Evolutionary conservation across 495 filamentous ascomycete species (phyloP), one percentile per base, ranked within the genome.

Genomic region (Penicillium fimorum): DNA sequence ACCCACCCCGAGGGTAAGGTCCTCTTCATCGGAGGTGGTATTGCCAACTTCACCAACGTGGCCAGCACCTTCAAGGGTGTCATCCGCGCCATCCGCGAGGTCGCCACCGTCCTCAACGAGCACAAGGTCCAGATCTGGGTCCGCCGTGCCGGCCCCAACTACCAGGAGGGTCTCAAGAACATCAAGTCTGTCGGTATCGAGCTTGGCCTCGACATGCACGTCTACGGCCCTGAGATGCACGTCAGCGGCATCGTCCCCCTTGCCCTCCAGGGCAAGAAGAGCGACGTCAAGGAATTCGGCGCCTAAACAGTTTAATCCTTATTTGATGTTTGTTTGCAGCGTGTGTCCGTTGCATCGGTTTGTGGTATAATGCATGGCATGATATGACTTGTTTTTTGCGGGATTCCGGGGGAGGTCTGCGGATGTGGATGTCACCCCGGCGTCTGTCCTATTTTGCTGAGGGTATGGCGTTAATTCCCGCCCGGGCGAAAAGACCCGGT

Each of bases 51-150:
- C 82, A 99, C 94, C 77, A 90, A 87, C 70, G 83, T 99, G 45
- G 94, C 95, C 48, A 91, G 86, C 61, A 99, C 94, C 47, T 99
- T 99, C 88, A 99, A 99, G 82, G 94, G 94, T 79, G 92, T 99
- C 71, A 99, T 99, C 76, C 89, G 91, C 56, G 94, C 94, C 37
- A 86, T 99, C 55, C 88, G 95, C 53, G 94, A 97, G 77, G 91
- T 94, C 57, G 84, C 91, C 50, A 86, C 86, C 47, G 76, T 86
- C 35, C 83, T 99, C 55, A 85, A 85, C 72, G 95, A 97, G 84
- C 94, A 99, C 87, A 95, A 95, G 66, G 91, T 94, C 56, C 88
- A 96, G 75, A 97, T 99, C 82, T 99, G 95, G 95, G 91, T 99
- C 66, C 91, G 94, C 68, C 94, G 94, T 82, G 94, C 94, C 46